Conservation (phyloP, 495 filamentous ascomycete species). For the Talaromyces borbonicus region DNA sequence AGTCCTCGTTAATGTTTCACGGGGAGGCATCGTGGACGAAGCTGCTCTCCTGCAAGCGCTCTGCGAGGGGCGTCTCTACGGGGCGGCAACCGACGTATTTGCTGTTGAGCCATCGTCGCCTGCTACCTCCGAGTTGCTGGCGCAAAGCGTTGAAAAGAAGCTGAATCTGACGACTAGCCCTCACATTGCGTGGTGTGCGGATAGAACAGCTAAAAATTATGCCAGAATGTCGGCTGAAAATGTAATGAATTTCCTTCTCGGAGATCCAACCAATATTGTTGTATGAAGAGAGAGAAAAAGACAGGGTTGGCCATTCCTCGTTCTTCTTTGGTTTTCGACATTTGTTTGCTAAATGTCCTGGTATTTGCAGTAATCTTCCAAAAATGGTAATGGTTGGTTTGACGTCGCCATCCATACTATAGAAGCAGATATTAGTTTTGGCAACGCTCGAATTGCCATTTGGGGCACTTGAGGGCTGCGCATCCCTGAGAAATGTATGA, state of each 20-base stretch:
- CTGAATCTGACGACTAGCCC: conserved; percentile 24
- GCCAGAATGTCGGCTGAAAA: not conserved
- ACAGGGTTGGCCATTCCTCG: too few relatives aligned
- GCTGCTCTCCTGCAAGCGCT: conserved; percentile 39
- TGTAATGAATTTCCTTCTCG: conserved; percentile 3
- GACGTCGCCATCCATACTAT: conserved; percentile 1
- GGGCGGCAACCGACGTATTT: conserved; percentile 49
- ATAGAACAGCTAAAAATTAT: conserved; percentile 13
- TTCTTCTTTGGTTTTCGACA: too few relatives aligned
- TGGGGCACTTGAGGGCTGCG: not conserved
- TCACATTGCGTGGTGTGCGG: conserved; percentile 24
- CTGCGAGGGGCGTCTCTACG: conserved; percentile 34
- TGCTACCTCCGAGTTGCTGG: conserved; percentile 18
- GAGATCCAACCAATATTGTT: conserved; percentile 1
- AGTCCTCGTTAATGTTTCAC: conserved; percentile 47
- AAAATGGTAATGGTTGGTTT: too few relatives aligned
- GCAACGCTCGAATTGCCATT: not conserved
- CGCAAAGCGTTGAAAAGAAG: conserved; percentile 14
- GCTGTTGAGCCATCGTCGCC: conserved; percentile 38
- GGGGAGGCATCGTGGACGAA: conserved; percentile 51
- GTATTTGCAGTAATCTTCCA: too few relatives aligned
- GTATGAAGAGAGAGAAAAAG: too few relatives aligned
- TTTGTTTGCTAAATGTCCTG: too few relatives aligned
- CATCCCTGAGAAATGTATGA: not conserved
- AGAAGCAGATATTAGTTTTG: not conserved